A percentile compares a stretch with the other conserved stretches of the same genome.
Conservation (phyloP, 371 early-diverging fungal species). For the Paraphysoderma sedebokerense region DNA sequence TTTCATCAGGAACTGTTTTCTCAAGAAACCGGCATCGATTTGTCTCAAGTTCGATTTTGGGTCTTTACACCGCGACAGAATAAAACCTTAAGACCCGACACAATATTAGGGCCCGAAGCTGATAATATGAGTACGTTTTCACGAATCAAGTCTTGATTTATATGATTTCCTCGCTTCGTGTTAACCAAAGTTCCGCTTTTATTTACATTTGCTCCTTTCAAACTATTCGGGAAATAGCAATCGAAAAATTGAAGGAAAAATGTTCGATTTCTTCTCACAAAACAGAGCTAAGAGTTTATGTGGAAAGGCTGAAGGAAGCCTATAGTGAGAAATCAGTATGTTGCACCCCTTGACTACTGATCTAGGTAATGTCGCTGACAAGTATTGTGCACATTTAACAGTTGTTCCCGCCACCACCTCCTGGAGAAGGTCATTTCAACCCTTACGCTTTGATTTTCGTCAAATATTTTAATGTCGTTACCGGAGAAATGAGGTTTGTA, state of each 20-base stretch:
- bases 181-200: too few relatives aligned
- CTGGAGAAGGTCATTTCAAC: too few relatives aligned
- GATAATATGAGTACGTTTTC: slow-evolving; percentile 5
- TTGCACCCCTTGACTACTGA: too few relatives aligned
- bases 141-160: not conserved
- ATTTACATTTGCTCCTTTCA: not conserved
- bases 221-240: not conserved
- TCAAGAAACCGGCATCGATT: slow-evolving; percentile 22
- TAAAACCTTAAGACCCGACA: slow-evolving; percentile 64
- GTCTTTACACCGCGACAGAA: slow-evolving; percentile 58
- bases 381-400: too few relatives aligned
- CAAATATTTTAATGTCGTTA: slow-evolving; percentile 65
- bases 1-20: slow-evolving; percentile 19
- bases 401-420: too few relatives aligned
- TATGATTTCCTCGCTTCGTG: not conserved
- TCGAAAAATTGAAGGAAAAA: not conserved
- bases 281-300: slow-evolving; percentile 35
- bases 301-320: too few relatives aligned
- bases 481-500: slow-evolving; percentile 38
- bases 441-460: slow-evolving; percentile 45
- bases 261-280: not conserved
- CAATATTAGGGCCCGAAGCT: slow-evolving; percentile 6
- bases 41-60: slow-evolving; percentile 65
- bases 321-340: too few relatives aligned
- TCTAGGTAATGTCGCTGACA: too few relatives aligned